Evolutionary conservation across 2,329 filamentous ascomycete species (phyloP).

Genomic region (Eurotiales sp.): DNA sequence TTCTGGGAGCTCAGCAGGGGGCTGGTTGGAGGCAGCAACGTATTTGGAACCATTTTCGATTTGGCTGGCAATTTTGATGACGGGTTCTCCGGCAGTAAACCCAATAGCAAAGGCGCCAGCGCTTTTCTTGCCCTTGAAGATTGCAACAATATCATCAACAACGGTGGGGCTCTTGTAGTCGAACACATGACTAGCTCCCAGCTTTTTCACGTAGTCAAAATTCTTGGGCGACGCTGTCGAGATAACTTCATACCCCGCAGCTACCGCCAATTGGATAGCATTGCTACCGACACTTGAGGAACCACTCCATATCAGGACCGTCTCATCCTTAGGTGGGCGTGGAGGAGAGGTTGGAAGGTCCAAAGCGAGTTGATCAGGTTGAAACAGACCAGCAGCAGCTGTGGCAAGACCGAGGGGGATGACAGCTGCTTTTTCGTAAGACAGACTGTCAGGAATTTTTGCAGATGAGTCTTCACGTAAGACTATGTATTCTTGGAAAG

Average conservation of each 20-base stretch:
- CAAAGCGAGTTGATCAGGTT: slow-evolving; percentile 20
- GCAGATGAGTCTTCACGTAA: slow-evolving; percentile 16
- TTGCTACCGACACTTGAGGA: slow-evolving; percentile 43
- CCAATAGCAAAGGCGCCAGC: slow-evolving; percentile 7
- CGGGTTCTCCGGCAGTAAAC: background rate
- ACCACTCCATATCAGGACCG: slow-evolving; percentile 50
- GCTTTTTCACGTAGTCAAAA: slow-evolving; percentile 38
- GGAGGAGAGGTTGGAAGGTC: slow-evolving; percentile 10
- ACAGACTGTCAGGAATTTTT: slow-evolving; percentile 22
- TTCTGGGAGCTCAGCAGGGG: background rate
- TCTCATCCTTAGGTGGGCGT: slow-evolving; percentile 23
- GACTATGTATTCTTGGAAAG: slow-evolving; percentile 26
- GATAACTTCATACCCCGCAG: slow-evolving; percentile 38
- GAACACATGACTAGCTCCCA: slow-evolving; percentile 43
- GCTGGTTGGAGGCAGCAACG: background rate
- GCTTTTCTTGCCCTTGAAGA: slow-evolving; percentile 6
- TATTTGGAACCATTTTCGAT: background rate
- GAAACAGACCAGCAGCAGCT: slow-evolving; percentile 22
- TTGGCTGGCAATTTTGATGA: slow-evolving; percentile 2
- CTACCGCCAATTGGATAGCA: slow-evolving; percentile 41
- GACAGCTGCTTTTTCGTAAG: slow-evolving; percentile 24
- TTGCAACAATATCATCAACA: slow-evolving; percentile 3
- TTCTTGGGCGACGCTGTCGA: slow-evolving; percentile 37
- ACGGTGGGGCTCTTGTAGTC: slow-evolving; percentile 36
- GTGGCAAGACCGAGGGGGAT: slow-evolving; percentile 27